Conservation (phyloP, 768 basidiomycete genomes). For the Gautieria morchelliformis region DNA sequence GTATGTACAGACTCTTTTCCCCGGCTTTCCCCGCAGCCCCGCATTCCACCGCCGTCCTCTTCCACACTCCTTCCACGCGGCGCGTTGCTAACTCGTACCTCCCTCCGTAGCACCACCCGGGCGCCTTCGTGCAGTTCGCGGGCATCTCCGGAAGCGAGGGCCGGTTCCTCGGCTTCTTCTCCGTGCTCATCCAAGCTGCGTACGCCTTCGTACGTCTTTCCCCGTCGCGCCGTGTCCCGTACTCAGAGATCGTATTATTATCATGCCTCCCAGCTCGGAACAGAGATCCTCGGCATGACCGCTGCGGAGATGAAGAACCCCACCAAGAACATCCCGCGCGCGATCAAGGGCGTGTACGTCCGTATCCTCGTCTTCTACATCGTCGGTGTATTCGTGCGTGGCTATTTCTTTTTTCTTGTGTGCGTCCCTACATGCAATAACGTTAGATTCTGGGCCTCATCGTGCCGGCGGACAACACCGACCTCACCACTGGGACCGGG, state of each 20-base stretch:
- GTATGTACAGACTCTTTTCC: slow-evolving; percentile 5
- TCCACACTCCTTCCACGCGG: background rate
- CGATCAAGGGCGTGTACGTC: slow-evolving; percentile 31
- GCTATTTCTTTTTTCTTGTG: too few relatives aligned
- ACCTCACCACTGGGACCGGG: slow-evolving; percentile 19
- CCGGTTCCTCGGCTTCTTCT: slow-evolving; percentile 32
- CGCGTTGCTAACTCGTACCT: background rate
- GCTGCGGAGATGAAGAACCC: slow-evolving; percentile 36
- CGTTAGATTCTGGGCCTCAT: slow-evolving; percentile 30
- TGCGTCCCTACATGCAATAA: too few relatives aligned
- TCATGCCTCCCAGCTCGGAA: slow-evolving; percentile 26
- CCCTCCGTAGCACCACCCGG: slow-evolving; percentile 22
- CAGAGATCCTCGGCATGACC: slow-evolving; percentile 34
- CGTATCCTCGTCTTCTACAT: slow-evolving; percentile 30
- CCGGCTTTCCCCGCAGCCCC: background rate
- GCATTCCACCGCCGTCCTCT: background rate
- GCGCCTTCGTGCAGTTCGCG: slow-evolving; percentile 25
- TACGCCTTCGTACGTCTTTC: slow-evolving; percentile 3
- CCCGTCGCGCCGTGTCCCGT: background rate
- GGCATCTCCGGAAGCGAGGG: slow-evolving; percentile 29
- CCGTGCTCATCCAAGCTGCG: slow-evolving; percentile 27
- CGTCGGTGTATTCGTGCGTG: slow-evolving; percentile 16
- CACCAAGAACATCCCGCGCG: slow-evolving; percentile 29
- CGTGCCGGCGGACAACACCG: slow-evolving; percentile 23
- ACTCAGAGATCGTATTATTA: slow-evolving; percentile 25